Evolutionary conservation across 805 yeast species (phyloP).

Genomic region (Suhomyces sp.): DNA sequence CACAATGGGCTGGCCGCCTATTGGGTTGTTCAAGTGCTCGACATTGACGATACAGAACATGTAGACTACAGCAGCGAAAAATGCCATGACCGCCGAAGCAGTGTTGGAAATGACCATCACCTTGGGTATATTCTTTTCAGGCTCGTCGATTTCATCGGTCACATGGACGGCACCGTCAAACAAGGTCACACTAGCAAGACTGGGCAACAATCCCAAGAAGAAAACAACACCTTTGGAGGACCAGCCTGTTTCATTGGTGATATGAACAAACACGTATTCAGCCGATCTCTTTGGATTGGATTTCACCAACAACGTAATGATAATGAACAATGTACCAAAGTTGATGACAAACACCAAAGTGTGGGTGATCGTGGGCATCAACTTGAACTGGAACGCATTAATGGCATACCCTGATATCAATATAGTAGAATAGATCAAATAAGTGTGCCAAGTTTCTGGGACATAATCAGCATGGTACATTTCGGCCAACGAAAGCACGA

Average conservation of each 20-base stretch:
- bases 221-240: slow-evolving; percentile 33
- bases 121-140: slow-evolving; percentile 39
- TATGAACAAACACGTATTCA: slow-evolving; percentile 25
- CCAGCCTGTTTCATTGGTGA: slow-evolving; percentile 29
- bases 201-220: slow-evolving; percentile 30
- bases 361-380: slow-evolving; percentile 14
- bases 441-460: slow-evolving; percentile 17
- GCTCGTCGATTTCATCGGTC: slow-evolving; percentile 38
- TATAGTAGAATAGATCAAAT: slow-evolving; percentile 13
- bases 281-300: slow-evolving; percentile 31
- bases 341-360: slow-evolving; percentile 18
- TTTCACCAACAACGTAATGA: slow-evolving; percentile 36
- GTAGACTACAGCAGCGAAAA: slow-evolving; percentile 28
- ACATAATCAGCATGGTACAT: slow-evolving; percentile 16
- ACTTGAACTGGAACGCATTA: slow-evolving; percentile 8
- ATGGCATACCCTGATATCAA: slow-evolving; percentile 3
- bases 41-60: slow-evolving; percentile 21
- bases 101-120: slow-evolving; percentile 29
- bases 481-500: slow-evolving; percentile 14
- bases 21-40: slow-evolving; percentile 13
- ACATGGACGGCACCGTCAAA: slow-evolving; percentile 41
- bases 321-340: slow-evolving; percentile 25
- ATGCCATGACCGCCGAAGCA: slow-evolving; percentile 25
- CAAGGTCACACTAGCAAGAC: slow-evolving; percentile 27
- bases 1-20: slow-evolving; percentile 23